A percentile compares a stretch with the other conserved stretches of the same genome.
These are phyloP conservation scores for Arthroderma uncinatum DNA, from an alignment of 2,329 filamentous ascomycete species.

Conservation along the genomic window DNA sequence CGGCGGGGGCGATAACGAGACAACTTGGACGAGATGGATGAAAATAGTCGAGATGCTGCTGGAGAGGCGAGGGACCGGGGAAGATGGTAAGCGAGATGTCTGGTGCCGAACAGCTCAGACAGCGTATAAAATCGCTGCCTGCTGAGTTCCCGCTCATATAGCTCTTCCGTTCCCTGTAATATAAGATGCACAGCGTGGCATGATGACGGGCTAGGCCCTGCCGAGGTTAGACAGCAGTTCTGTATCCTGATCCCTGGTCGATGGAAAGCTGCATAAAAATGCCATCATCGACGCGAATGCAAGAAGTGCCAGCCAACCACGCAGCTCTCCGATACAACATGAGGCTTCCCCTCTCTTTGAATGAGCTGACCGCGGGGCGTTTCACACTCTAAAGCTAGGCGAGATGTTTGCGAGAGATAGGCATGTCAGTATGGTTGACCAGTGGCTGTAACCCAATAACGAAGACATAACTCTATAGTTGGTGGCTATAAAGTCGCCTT, in stretches of 20 bases:
- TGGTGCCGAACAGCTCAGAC: constrained; percentile 62
- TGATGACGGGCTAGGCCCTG: too few relatives aligned
- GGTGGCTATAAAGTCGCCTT: too few relatives aligned
- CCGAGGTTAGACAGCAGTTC: not conserved
- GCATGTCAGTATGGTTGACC: too few relatives aligned
- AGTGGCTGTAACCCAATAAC: too few relatives aligned
- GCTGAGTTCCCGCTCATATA: not conserved
- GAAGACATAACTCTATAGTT: too few relatives aligned
- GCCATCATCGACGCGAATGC: not conserved
- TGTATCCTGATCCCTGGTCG: not conserved
- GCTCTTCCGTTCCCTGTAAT: too few relatives aligned
- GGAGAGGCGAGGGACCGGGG: constrained; percentile 38
- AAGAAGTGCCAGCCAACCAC: not conserved
- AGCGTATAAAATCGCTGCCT: constrained; percentile 46
- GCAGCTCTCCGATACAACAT: not conserved
- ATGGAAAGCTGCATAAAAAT: not conserved
- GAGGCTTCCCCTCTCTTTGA: not conserved
- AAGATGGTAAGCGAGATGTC: constrained; percentile 53
- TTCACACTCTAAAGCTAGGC: too few relatives aligned
- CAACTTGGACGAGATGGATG: constrained; percentile 67
- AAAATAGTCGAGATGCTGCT: constrained; percentile 58
- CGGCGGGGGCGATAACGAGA: constrained; percentile 43
- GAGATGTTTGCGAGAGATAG: too few relatives aligned
- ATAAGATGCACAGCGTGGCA: too few relatives aligned
- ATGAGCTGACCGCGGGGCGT: too few relatives aligned